Percentiles rank a stretch among this genome's conserved stretches.
Conservation (phyloP, 768 basidiomycete genomes). For the Boletus tylopilopsis region DNA sequence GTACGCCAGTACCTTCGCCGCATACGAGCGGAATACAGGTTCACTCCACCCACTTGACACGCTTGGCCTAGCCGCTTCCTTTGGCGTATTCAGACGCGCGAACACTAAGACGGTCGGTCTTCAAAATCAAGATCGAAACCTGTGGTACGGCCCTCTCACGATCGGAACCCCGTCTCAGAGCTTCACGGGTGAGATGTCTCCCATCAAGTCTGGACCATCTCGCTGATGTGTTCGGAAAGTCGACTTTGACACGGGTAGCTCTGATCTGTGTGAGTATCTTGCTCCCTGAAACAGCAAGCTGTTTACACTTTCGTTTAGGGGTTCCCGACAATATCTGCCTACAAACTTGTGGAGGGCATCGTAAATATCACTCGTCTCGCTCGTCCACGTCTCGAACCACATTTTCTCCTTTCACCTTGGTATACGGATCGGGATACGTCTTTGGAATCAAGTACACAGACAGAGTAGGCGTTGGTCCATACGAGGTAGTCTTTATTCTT, state of each 20-base stretch:
- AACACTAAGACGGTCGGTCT: constrained; percentile 24
- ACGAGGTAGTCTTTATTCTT: constrained; percentile 22
- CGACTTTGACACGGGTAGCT: constrained; percentile 49
- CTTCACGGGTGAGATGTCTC: constrained; percentile 33
- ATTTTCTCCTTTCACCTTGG: constrained; percentile 21
- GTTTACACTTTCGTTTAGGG: constrained; percentile 25
- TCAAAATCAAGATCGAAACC: constrained; percentile 22
- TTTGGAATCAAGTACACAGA: constrained; percentile 35
- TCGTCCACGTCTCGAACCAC: constrained; percentile 25
- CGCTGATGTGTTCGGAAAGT: constrained; percentile 23
- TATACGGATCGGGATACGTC: constrained; percentile 38
- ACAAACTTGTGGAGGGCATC: constrained; percentile 25
- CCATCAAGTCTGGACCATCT: not conserved
- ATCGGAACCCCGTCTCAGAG: constrained; percentile 44
- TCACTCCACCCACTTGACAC: constrained; percentile 27
- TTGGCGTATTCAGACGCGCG: constrained; percentile 6
- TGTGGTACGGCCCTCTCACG: constrained; percentile 40
- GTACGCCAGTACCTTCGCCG: constrained; percentile 36
- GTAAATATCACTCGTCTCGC: constrained; percentile 18
- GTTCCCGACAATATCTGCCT: constrained; percentile 25
- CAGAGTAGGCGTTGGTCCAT: constrained; percentile 32
- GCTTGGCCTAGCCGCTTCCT: constrained; percentile 4
- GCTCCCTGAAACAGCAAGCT: not conserved
- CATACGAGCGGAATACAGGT: constrained; percentile 43
- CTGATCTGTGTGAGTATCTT: constrained; percentile 34